Evolutionary conservation across 345 rosid genomes (phyloP).

Genomic region (Pugionium dolabratum): DNA sequence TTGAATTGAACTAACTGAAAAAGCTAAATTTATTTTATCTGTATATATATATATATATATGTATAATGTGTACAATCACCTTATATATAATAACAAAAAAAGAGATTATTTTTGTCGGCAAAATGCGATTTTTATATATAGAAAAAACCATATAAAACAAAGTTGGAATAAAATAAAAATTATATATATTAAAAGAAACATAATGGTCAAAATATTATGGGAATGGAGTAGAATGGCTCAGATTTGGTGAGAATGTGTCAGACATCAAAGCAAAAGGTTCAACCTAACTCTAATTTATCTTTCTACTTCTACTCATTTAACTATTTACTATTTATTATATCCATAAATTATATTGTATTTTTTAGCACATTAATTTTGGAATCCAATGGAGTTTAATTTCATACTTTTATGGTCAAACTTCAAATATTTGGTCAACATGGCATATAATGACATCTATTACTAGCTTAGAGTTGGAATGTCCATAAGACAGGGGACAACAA

Average conservation of each 20-base stretch:
- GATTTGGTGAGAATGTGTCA: constrained; percentile 40
- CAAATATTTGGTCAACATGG: background rate
- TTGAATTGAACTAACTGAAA: no score
- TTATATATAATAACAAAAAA: no score
- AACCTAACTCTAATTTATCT: constrained; percentile 7
- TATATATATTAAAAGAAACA: background rate
- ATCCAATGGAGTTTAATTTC: constrained; percentile 17
- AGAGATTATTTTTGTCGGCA: no score
- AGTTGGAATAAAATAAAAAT: no score
- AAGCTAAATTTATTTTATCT: no score
- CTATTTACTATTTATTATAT: background rate
- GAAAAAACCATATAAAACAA: no score
- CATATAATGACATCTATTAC: background rate
- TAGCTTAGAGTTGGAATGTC: background rate
- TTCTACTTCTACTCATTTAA: background rate
- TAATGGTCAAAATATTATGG: constrained; percentile 19
- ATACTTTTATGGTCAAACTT: constrained; percentile 7
- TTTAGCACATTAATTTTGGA: constrained; percentile 10
- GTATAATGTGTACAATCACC: no score
- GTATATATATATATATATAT: no score
- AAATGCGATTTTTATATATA: no score
- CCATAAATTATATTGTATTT: background rate
- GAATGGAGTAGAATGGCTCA: constrained; percentile 35
- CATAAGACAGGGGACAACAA: no score
- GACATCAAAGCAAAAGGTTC: constrained; percentile 32